Conservation (phyloP, 129 eudicot species). For the Flaveria bidentis region DNA sequence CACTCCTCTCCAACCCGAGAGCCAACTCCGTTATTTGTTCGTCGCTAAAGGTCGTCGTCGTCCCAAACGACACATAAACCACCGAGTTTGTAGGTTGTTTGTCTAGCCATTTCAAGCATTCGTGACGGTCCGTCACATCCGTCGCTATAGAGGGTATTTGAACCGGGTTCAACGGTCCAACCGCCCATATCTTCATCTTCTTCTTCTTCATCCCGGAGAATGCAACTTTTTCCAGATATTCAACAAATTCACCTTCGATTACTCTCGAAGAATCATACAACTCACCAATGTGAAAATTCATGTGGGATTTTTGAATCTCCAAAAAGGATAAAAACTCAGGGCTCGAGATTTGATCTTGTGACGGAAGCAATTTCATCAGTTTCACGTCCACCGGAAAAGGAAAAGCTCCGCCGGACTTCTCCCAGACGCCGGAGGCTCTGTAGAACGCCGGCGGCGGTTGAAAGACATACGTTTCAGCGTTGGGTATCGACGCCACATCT, state of each 20-base stretch:
- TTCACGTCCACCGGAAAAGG: constrained; percentile 4
- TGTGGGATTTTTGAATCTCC: background rate
- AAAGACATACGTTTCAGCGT: constrained; percentile 12
- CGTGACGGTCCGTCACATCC: background rate
- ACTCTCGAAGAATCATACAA: constrained; percentile 6
- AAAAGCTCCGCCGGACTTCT: constrained; percentile 10
- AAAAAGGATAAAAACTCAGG: constrained; percentile 2
- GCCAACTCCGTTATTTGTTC: background rate
- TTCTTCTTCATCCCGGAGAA: background rate
- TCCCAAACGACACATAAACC: constrained; percentile 17
- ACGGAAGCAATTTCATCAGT: background rate
- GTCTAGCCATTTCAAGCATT: constrained; percentile 14
- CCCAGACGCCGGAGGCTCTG: background rate
- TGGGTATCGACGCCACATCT: background rate
- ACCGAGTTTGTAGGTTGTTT: background rate
- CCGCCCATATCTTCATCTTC: constrained; percentile 26
- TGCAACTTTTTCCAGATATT: background rate
- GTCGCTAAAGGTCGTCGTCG: constrained; percentile 9
- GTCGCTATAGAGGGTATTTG: background rate
- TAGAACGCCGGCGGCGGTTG: constrained; percentile 6
- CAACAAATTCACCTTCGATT: background rate
- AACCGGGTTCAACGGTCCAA: constrained; percentile 22
- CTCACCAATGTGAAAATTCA: background rate
- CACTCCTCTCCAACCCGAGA: constrained; percentile 13
- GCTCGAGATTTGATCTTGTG: background rate